Base-by-base conservation (phyloP, 1,139 yeast species). In the Blastobotrys ciferrii region DNA sequence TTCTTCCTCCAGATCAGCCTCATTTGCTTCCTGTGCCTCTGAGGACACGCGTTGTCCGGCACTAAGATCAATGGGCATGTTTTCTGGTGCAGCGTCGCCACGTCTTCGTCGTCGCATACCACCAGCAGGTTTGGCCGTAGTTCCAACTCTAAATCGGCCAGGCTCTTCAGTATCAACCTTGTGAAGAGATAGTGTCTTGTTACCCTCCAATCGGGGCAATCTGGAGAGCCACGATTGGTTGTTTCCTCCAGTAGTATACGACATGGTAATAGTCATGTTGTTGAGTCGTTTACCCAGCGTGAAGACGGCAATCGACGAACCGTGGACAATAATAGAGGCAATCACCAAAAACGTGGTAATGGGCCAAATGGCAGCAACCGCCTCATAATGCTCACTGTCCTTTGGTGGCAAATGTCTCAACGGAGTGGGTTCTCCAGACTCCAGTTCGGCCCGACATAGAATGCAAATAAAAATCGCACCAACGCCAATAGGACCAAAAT, bases 401-500 rank as follows among this genome's bases (percentile, higher is more conserved):
- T 64, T 59, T 1, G 68, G 64, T 0, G 95, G 95, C 14, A 84
- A 59, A 0, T 69, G 64, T 12, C 69, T 70, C 32, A 84, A 66
- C 0, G 87, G 87, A 0, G 91, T 84, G 17, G 81, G 82, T 43
- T 78, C 82, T 1, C 72, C 74, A 11, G 79, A 75, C 62, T 88
- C 96, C 42, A 92, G 73, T 57, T 87, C 92, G 14, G 81, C 80
- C 57, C 94, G 77, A 1, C 96, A 92, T 58, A 91, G 72, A 51
- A 92, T 84, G 12, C 91, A 82, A 17, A 96, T 95, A 69, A 87
- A 92, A 17, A 92, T 79, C 1, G 98, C 98, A 55, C 98, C 98
- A 9, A 92, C 98, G 48, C 98, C 98, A 64, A 92, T 88, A 7
- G 98, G 98, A 42, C 98, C 98, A 66, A 92, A 92, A 70, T 92